Evolutionary conservation across 352 stramenopile genomes (phyloP).

Genomic region (Phytophthora pisi): DNA sequence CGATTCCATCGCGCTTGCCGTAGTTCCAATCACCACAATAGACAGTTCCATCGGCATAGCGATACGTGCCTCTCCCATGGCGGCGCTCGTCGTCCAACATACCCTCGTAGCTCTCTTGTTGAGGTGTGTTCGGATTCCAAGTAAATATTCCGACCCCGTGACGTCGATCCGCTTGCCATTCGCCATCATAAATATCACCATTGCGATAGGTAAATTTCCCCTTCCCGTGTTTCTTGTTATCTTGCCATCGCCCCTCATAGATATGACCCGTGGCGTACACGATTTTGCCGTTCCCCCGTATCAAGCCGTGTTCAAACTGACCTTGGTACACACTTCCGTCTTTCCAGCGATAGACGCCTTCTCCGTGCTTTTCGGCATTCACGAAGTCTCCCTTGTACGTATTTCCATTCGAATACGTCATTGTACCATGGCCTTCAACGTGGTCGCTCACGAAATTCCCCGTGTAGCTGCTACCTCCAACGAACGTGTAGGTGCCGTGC

Average conservation of each 20-base stretch:
- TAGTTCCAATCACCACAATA: conserved; percentile 75
- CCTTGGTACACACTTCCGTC: conserved; percentile 86
- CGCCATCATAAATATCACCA: conserved; percentile 81
- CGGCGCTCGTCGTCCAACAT: conserved; percentile 64
- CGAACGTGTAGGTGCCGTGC: conserved; percentile 65
- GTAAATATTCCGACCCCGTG: conserved; percentile 66
- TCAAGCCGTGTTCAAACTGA: conserved; percentile 67
- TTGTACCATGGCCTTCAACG: conserved; percentile 75
- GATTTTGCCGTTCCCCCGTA: conserved; percentile 64
- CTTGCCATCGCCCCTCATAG: conserved; percentile 68
- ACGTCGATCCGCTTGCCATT: conserved; percentile 65
- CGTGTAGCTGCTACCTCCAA: conserved; percentile 62
- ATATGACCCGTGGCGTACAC: conserved; percentile 65
- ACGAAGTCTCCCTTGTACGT: conserved; percentile 71
- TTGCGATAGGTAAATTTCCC: conserved; percentile 85
- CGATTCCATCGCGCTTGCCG: conserved; percentile 75
- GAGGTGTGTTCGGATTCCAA: conserved; percentile 54
- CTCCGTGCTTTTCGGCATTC: conserved; percentile 70
- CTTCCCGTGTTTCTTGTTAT: conserved; percentile 79
- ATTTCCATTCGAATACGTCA: conserved; percentile 88
- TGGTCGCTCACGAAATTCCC: conserved; percentile 67
- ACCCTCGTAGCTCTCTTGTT: conserved; percentile 86
- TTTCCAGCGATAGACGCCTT: conserved; percentile 62
- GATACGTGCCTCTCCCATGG: conserved; percentile 67
- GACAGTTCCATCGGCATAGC: conserved; percentile 59